A percentile compares a stretch with the other conserved stretches of the same genome.
phyloP scores from a whole-genome alignment of 352 stramenopile genomes.

The Phytopythium oedochilum region DNA sequence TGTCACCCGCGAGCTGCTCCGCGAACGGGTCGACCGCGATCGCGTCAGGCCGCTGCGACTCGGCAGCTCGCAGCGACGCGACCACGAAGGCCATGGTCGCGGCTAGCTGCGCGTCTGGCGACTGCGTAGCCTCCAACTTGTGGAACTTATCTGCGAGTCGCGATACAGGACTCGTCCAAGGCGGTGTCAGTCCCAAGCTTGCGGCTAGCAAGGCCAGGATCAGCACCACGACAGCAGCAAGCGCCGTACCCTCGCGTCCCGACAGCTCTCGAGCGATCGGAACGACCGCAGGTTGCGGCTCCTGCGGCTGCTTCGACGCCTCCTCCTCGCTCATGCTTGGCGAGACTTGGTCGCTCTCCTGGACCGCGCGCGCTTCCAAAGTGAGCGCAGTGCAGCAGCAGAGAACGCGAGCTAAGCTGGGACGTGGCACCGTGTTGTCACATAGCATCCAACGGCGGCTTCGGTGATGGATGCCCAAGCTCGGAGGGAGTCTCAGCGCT shows the following conservation, averaged over 20 bases:
- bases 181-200: not conserved
- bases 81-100: constrained; percentile 28
- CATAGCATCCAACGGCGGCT: too few relatives aligned
- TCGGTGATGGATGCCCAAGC: too few relatives aligned
- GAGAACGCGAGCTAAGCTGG: too few relatives aligned
- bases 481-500: too few relatives aligned
- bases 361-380: not conserved
- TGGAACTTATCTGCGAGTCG: not conserved
- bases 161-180: not conserved
- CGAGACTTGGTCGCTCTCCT: not conserved
- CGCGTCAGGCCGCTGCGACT: constrained; percentile 21
- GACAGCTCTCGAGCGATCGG: not conserved
- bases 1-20: constrained; percentile 19
- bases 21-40: constrained; percentile 35
- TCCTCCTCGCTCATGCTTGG: not conserved
- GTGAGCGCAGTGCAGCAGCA: not conserved
- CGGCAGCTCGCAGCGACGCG: constrained; percentile 24
- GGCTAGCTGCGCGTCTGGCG: not conserved
- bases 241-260: not conserved
- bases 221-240: not conserved
- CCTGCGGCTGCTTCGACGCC: not conserved
- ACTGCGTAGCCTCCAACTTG: not conserved
- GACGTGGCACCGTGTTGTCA: too few relatives aligned
- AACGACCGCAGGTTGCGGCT: not conserved
- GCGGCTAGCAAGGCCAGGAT: not conserved